Conservation (phyloP, 352 stramenopile genomes). For the Globisporangium nodosum region DNA sequence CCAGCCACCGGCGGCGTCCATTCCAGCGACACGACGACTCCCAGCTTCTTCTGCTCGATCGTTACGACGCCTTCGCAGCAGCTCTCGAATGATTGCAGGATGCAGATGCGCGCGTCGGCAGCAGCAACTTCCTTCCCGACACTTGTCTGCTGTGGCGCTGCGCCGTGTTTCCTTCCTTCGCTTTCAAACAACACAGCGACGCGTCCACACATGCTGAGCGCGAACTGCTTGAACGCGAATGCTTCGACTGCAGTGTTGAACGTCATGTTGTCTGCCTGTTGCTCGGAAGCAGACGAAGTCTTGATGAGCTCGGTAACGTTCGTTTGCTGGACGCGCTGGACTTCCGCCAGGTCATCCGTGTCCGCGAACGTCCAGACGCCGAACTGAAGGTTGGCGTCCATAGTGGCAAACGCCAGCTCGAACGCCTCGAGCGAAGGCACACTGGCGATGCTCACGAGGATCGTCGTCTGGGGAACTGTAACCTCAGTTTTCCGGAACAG, state of each 20-base stretch:
- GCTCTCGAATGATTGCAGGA: constrained; percentile 43
- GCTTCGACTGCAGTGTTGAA: constrained; percentile 34
- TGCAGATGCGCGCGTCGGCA: constrained; percentile 30
- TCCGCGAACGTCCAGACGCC: constrained; percentile 58
- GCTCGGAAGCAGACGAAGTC: constrained; percentile 13
- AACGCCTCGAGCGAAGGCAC: constrained; percentile 44
- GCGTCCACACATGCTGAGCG: constrained; percentile 49
- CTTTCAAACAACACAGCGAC: constrained; percentile 46
- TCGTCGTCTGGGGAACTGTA: constrained; percentile 20
- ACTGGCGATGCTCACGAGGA: constrained; percentile 28
- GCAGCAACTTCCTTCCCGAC: neutral
- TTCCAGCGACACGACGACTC: constrained; percentile 46
- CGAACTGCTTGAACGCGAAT: constrained; percentile 43
- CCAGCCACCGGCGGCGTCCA: constrained; percentile 54
- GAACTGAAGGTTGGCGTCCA: constrained; percentile 32
- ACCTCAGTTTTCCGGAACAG: constrained; percentile 43
- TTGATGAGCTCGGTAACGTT: constrained; percentile 32
- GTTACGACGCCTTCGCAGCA: constrained; percentile 48
- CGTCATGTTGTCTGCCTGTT: constrained; percentile 24
- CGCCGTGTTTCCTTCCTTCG: neutral
- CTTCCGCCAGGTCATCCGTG: constrained; percentile 35
- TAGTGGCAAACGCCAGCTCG: constrained; percentile 37
- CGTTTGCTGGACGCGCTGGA: constrained; percentile 34
- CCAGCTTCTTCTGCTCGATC: constrained; percentile 56
- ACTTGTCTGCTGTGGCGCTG: neutral